Percentiles rank a stretch among this genome's conserved stretches.
These are phyloP conservation scores for Nicotiana noctiflora DNA, from an alignment of 257 asterid genomes.

Conservation along the genomic window DNA sequence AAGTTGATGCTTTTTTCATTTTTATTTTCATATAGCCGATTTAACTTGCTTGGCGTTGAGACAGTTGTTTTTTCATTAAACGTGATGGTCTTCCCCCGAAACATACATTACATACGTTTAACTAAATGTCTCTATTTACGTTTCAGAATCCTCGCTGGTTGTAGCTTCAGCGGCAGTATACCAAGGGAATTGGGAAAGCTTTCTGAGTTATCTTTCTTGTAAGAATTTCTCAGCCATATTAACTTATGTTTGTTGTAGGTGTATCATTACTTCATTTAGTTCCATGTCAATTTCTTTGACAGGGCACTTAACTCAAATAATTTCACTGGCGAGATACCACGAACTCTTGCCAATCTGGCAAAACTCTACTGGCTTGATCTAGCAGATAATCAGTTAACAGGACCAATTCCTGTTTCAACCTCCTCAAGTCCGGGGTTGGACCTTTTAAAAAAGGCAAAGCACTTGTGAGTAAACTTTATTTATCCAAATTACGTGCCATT, in stretches of 20 bases:
- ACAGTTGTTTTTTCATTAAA: too few species aligned
- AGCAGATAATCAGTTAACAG: conserved; percentile 79
- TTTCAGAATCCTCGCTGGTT: conserved; percentile 89
- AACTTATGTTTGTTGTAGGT: not conserved
- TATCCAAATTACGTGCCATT: not conserved
- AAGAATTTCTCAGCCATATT: conserved; percentile 23
- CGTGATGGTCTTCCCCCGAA: not conserved
- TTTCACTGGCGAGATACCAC: conserved; percentile 82
- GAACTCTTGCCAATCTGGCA: conserved; percentile 75
- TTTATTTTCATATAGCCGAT: too few species aligned
- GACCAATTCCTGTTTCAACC: conserved; percentile 73
- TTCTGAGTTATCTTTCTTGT: conserved; percentile 79
- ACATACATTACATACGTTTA: not conserved
- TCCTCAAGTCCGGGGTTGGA: conserved; percentile 63
- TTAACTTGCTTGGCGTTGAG: too few species aligned
- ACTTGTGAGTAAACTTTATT: conserved; percentile 54
- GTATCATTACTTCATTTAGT: not conserved
- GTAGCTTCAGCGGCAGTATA: conserved; percentile 69
- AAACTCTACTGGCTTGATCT: conserved; percentile 89
- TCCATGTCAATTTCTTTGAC: conserved; percentile 15
- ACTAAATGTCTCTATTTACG: not conserved
- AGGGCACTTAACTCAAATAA: conserved; percentile 92
- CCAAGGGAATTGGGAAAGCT: conserved; percentile 82
- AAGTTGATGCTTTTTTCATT: not conserved
- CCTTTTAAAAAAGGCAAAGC: conserved; percentile 81